Base-by-base conservation (phyloP, 73 alveolate species). In the Paramecium bursaria region DNA sequence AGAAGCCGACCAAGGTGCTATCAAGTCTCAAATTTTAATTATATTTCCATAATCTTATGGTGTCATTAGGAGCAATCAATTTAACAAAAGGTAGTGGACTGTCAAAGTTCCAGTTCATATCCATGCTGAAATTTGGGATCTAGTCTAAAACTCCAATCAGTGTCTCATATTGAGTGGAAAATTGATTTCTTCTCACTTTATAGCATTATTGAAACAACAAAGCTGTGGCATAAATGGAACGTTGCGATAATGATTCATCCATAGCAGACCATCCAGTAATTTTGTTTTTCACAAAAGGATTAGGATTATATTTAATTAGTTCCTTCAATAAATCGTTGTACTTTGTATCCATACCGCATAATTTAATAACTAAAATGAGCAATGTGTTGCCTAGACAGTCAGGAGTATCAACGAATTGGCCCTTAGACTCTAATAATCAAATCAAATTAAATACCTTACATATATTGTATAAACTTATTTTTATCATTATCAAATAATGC, bases 51-150 rank as follows among this genome's bases (percentile, higher is more conserved):
- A 67, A 67, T 67, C 44, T 67, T 13, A 67, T 67, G 3, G 82
- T 67, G n/a, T 67, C 82, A 31, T 42, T 67, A 14, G 82, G 82
- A 67, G 82, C 82, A 6, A 67, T 10, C 14, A 67, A 4, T 67
- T 67, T 67, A 35, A 67, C 44, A 21, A 67, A 67, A 0, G 82
- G 82, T 67, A 67, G 44, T 11, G 82, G 82, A 35, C 82, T 67
- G 7, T 67, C 82, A 67, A 67, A 67, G 44, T 67, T 67, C 82
- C 82, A 67, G 44, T 67, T 31, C 82, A 67, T 67, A 19, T 67
- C 82, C 33, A 67, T 39, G 33, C 44, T 10, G 44, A 67, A 67
- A 67, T 67, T 42, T 0, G 82, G 82, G 1, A 67, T 47, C 13
- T 67, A 35, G 17, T 19, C 11, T 13, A 67, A 19, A 4, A 67